phyloP scores from a whole-genome alignment of 2,329 filamentous ascomycete species.

The Fusarium poae region DNA sequence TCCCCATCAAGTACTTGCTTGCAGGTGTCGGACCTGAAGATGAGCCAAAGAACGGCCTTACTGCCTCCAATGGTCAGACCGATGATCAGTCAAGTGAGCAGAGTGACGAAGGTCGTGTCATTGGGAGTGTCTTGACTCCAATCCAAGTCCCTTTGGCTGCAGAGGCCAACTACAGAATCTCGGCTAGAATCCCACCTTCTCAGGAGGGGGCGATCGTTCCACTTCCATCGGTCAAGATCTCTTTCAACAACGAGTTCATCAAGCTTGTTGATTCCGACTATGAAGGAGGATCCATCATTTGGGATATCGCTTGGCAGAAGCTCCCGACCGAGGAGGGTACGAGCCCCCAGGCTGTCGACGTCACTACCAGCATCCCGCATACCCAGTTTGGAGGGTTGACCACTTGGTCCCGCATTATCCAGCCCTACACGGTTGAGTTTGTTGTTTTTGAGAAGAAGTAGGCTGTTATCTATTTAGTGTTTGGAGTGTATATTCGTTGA shows the following conservation, averaged over 20 bases:
- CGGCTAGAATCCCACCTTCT: background rate
- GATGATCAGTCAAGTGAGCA: background rate
- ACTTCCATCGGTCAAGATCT: background rate
- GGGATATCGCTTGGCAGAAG: background rate
- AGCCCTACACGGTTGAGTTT: background rate
- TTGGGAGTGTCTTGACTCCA: background rate
- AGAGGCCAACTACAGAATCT: background rate
- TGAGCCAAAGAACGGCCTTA: background rate
- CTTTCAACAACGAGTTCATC: background rate
- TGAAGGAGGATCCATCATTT: background rate
- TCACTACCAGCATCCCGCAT: background rate
- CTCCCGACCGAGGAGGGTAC: background rate
- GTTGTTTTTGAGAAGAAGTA: background rate
- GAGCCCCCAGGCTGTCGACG: background rate
- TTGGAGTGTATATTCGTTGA: background rate
- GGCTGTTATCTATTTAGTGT: background rate
- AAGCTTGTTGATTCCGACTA: background rate
- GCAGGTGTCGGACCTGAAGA: background rate
- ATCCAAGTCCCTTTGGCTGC: background rate
- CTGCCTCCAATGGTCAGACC: background rate
- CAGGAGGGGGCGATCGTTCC: background rate
- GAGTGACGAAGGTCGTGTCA: background rate
- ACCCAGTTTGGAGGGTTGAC: background rate
- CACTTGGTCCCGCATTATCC: background rate
- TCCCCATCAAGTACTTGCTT: background rate